These are phyloP conservation scores for Metschnikowia lunata DNA, from an alignment of 805 yeast species.

Conservation along the genomic window DNA sequence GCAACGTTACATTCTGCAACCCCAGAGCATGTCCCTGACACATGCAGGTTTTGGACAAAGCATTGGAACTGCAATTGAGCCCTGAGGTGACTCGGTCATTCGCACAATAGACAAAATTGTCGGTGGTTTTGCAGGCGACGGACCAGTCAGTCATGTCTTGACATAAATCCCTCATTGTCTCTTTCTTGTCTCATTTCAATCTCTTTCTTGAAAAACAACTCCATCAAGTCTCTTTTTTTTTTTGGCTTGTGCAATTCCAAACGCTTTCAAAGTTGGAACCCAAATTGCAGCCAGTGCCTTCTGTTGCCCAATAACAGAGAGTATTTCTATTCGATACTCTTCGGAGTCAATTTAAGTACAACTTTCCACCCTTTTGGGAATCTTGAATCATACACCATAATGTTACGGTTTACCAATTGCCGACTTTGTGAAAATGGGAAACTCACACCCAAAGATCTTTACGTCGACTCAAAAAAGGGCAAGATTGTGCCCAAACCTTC, in stretches of 20 bases:
- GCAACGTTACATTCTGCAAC: slow-evolving; percentile 17
- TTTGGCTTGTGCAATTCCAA: no score
- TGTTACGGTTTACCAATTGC: slow-evolving; percentile 39
- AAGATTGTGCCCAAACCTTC: slow-evolving; percentile 32
- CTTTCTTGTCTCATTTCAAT: no score
- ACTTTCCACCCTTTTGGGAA: no score
- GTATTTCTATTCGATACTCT: no score
- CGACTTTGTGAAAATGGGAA: slow-evolving; percentile 40
- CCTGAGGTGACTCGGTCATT: neutral
- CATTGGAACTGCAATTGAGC: slow-evolving; percentile 11
- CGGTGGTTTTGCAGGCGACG: no score
- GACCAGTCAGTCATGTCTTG: neutral
- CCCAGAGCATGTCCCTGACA: neutral
- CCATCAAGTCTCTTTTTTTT: no score
- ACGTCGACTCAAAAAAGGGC: slow-evolving; percentile 39
- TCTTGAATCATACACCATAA: neutral
- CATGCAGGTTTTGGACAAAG: slow-evolving; percentile 1
- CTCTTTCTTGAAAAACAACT: no score
- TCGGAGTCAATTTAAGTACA: no score
- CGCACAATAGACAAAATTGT: no score
- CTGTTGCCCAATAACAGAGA: no score
- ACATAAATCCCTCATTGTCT: neutral
- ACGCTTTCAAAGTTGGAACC: no score
- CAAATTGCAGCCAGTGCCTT: no score
- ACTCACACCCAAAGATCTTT: slow-evolving; percentile 36